Conservation (phyloP, 768 basidiomycete species). For the Hemileccinum impolitum region DNA sequence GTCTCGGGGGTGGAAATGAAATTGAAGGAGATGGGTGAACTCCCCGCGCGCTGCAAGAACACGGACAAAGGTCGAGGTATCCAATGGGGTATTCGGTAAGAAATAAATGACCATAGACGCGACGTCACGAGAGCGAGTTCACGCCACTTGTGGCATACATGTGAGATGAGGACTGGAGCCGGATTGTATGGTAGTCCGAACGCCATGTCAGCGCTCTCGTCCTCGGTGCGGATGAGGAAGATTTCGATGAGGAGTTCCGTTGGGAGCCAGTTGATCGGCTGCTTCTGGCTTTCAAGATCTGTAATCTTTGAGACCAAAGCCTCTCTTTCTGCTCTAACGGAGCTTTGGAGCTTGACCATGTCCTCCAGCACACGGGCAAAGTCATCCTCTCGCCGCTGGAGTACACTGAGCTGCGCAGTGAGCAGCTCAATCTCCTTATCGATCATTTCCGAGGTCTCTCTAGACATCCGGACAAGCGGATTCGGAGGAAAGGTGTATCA, state of each 20-base stretch:
- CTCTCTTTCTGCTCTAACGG: constrained; percentile 33
- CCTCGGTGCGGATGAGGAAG: constrained; percentile 34
- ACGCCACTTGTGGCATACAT: constrained; percentile 52
- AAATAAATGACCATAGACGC: constrained; percentile 43
- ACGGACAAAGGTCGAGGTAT: constrained; percentile 18
- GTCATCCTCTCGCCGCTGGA: constrained; percentile 38
- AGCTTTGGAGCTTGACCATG: constrained; percentile 36
- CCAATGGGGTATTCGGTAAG: constrained; percentile 26
- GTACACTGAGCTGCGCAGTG: constrained; percentile 35
- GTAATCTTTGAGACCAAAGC: constrained; percentile 28
- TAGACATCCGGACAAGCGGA: constrained; percentile 15
- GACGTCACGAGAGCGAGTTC: constrained; percentile 40
- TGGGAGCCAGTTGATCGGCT: constrained; percentile 51
- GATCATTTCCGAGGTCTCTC: constrained; percentile 23
- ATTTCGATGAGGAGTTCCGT: constrained; percentile 45
- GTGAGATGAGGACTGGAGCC: constrained; percentile 41
- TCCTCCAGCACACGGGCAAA: constrained; percentile 40
- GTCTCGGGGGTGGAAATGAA: constrained; percentile 26
- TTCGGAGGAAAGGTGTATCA: neutral
- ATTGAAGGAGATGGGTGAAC: constrained; percentile 34
- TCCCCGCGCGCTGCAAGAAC: constrained; percentile 37
- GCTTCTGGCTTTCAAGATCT: constrained; percentile 38
- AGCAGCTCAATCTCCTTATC: constrained; percentile 38
- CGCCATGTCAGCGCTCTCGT: constrained; percentile 22
- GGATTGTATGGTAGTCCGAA: constrained; percentile 28